These are phyloP conservation scores for Carallia pectinifolia DNA, from an alignment of 345 rosid species.

Conservation along the genomic window DNA sequence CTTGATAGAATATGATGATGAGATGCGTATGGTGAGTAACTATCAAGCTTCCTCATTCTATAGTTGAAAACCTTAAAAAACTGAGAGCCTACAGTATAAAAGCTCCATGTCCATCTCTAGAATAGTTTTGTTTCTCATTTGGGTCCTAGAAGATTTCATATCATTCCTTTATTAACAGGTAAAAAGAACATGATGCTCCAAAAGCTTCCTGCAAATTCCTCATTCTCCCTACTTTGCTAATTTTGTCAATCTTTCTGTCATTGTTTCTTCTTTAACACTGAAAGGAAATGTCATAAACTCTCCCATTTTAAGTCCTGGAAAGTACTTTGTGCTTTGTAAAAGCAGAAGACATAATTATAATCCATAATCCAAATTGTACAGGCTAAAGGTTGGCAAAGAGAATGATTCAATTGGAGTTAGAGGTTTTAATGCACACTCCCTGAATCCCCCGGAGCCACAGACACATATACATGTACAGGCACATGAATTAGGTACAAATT, in stretches of 20 bases:
- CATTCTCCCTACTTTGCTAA: conserved; percentile 28
- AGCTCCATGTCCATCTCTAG: neutral
- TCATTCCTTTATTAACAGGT: conserved; percentile 2
- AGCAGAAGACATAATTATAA: conserved; percentile 8
- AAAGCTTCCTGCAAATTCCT: conserved; percentile 19
- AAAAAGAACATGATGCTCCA: conserved; percentile 12
- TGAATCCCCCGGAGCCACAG: too few species aligned
- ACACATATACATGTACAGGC: neutral
- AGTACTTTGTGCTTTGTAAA: conserved; percentile 29
- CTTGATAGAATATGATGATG: neutral
- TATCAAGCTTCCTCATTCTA: conserved; percentile 7
- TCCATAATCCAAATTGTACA: neutral
- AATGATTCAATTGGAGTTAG: neutral
- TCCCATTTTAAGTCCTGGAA: conserved; percentile 25
- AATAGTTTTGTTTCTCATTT: conserved; percentile 1
- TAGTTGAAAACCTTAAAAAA: conserved; percentile 29
- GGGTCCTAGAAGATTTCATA: conserved; percentile 10
- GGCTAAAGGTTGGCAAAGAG: conserved; percentile 18
- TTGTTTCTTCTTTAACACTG: neutral
- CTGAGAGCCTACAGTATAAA: conserved; percentile 1
- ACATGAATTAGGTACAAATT: neutral
- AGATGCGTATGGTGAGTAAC: neutral
- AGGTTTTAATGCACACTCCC: neutral
- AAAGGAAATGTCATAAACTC: conserved; percentile 20
- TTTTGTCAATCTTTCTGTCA: conserved; percentile 15